Conservation (phyloP, 306 rosid species). For the Prosopis cineraria region DNA sequence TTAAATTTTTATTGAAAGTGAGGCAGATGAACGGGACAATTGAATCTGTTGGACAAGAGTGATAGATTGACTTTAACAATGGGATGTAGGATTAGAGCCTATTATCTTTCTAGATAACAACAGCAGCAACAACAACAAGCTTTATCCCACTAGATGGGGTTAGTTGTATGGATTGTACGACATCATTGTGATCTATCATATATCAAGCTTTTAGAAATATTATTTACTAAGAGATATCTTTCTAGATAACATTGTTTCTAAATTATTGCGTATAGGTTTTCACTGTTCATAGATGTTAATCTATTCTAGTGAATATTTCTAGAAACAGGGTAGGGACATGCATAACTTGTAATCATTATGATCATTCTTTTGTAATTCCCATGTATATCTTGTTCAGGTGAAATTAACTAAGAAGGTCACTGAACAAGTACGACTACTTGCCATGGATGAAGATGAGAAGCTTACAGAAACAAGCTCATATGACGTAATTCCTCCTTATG, state of each 20-base stretch:
- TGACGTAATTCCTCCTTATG: slow-evolving; percentile 85
- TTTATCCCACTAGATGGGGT: no score
- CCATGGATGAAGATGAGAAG: slow-evolving; percentile 79
- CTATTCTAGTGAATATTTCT: slow-evolving; percentile 22
- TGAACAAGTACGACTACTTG: slow-evolving; percentile 89
- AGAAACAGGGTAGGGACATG: slow-evolving; percentile 15
- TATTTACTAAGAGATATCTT: no score
- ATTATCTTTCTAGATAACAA: not conserved
- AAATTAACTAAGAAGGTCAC: slow-evolving; percentile 92
- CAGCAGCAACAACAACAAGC: no score
- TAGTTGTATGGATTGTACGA: no score
- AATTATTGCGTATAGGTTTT: slow-evolving; percentile 19
- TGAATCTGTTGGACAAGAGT: no score
- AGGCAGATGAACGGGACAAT: not conserved
- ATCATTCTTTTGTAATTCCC: slow-evolving; percentile 27
- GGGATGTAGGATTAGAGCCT: not conserved
- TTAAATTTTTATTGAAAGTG: not conserved
- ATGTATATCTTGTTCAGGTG: slow-evolving; percentile 48
- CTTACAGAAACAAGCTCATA: slow-evolving; percentile 66
- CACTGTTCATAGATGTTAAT: not conserved
- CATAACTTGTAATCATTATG: not conserved
- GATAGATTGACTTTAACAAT: no score
- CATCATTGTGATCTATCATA: no score
- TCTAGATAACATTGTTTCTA: slow-evolving; percentile 1
- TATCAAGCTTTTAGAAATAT: no score